Percentiles rank a stretch among this genome's conserved stretches.
phyloP scores from a whole-genome alignment of 179 eudicot species.

The Drosera spatulata region DNA sequence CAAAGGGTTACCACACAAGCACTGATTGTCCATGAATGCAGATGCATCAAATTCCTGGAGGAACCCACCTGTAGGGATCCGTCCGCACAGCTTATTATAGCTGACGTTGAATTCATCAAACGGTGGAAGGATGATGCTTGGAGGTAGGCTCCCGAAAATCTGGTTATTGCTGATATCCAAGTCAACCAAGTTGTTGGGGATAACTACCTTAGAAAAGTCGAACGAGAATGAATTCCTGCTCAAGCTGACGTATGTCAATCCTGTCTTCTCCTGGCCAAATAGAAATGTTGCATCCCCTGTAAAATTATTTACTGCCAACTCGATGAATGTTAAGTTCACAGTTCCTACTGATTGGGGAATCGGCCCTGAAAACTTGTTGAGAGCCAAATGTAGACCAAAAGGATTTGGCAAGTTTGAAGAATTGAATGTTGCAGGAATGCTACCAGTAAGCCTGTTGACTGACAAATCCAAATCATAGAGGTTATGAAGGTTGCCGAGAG shows the following conservation, averaged over 20 bases:
- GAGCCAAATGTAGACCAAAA: conserved; percentile 13
- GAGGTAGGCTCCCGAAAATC: conserved; percentile 15
- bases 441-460: conserved; percentile 1
- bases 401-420: conserved; percentile 10
- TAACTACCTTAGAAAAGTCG: not conserved
- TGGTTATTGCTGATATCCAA: conserved; percentile 13
- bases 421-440: conserved; percentile 23
- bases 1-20: conserved; percentile 13
- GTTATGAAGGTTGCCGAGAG: not conserved
- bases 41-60: not conserved
- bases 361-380: conserved; percentile 34
- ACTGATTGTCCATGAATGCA: conserved; percentile 1
- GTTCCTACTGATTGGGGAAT: conserved; percentile 31
- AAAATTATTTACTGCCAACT: conserved; percentile 30
- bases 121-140: not conserved
- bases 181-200: not conserved
- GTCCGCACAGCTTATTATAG: not conserved
- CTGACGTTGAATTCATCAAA: conserved; percentile 3
- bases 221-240: not conserved
- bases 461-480: not conserved
- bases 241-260: not conserved
- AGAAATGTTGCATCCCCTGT: conserved; percentile 21
- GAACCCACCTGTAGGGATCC: conserved; percentile 5
- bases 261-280: conserved; percentile 11
- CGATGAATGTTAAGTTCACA: conserved; percentile 6